Evolutionary conservation across 2,329 filamentous ascomycete species (phyloP).

Genomic region (Aspergillus carbonarius): DNA sequence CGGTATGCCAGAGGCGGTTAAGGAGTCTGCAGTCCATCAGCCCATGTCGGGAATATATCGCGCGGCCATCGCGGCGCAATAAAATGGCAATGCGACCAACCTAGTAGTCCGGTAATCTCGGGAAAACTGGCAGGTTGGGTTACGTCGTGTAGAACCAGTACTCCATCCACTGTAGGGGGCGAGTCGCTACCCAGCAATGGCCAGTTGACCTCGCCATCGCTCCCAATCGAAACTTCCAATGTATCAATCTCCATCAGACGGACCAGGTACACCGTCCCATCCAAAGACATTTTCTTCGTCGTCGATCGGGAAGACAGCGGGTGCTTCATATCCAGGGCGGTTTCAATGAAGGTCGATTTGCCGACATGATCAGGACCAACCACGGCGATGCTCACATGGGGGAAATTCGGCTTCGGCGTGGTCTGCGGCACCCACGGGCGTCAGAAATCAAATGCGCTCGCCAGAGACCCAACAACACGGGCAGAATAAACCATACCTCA

Average conservation of each 20-base stretch:
- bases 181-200: conserved; percentile 60
- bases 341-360: conserved; percentile 61
- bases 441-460: conserved; percentile 8
- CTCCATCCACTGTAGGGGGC: conserved; percentile 76
- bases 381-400: conserved; percentile 60
- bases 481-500: conserved; percentile 22
- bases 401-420: conserved; percentile 35
- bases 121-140: conserved; percentile 72
- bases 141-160: conserved; percentile 84
- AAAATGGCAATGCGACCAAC: conserved; percentile 57
- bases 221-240: conserved; percentile 52
- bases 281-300: conserved; percentile 57
- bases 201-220: conserved; percentile 50
- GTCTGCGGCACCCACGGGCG: conserved; percentile 18
- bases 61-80: not conserved
- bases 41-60: conserved; percentile 2
- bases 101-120: conserved; percentile 71
- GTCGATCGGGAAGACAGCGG: conserved; percentile 41
- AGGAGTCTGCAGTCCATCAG: conserved; percentile 57
- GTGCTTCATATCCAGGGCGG: conserved; percentile 55
- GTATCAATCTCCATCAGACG: conserved; percentile 58
- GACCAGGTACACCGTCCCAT: conserved; percentile 56
- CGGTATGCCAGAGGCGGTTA: conserved; percentile 71
- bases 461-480: not conserved
- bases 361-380: conserved; percentile 56